phyloP scores from a whole-genome alignment of 2,329 filamentous ascomycete species.

The Calonectria crousiana region DNA sequence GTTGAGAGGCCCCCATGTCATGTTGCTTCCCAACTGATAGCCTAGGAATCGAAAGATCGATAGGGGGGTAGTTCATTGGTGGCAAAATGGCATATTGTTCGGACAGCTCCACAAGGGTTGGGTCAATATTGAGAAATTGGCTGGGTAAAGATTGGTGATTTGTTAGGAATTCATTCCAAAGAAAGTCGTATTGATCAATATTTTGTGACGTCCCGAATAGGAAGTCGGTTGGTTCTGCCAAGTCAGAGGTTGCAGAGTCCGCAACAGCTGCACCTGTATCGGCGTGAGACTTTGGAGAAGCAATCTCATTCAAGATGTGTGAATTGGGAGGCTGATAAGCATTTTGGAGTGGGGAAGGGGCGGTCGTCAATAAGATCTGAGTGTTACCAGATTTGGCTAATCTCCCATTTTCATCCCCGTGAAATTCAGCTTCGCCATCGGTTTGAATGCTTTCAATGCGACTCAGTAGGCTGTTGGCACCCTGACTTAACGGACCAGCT shows the following conservation, averaged over 20 bases:
- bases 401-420: neutral
- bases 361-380: neutral
- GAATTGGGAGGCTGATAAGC: neutral
- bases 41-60: neutral
- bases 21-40: neutral
- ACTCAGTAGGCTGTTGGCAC: neutral
- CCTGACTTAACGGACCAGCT: neutral
- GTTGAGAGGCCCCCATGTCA: neutral
- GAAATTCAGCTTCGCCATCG: neutral
- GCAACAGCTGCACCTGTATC: too few relatives aligned
- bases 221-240: neutral
- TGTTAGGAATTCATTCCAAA: neutral
- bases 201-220: neutral
- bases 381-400: neutral
- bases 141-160: neutral
- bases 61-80: neutral
- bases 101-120: neutral
- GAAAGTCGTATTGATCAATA: neutral
- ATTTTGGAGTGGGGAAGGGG: neutral
- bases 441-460: neutral
- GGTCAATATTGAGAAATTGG: neutral
- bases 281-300: too few relatives aligned
- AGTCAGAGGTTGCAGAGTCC: neutral
- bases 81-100: neutral
- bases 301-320: too few relatives aligned